phyloP scores from a whole-genome alignment of 2,329 filamentous ascomycete species.

The Neonectria coccinea region DNA sequence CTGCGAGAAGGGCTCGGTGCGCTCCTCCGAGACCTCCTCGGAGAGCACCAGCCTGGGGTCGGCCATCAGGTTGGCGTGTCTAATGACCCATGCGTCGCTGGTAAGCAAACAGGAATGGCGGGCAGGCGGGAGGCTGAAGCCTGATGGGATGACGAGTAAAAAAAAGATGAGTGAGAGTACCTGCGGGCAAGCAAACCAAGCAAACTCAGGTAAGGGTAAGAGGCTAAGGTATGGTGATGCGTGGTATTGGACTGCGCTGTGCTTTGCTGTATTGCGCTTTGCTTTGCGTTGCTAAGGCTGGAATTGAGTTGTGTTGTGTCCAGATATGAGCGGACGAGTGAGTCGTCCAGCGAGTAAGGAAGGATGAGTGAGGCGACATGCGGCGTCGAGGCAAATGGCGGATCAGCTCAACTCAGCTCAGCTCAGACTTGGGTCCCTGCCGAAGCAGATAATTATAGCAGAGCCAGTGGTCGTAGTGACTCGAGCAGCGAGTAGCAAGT shows the following conservation, averaged over 20 bases:
- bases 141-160: constrained; percentile 28
- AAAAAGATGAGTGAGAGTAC: constrained; percentile 41
- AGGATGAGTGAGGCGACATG: constrained; percentile 41
- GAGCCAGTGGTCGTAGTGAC: background rate
- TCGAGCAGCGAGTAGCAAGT: background rate
- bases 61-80: constrained; percentile 55
- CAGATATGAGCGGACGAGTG: constrained; percentile 12
- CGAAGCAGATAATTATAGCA: constrained; percentile 15
- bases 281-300: constrained; percentile 37
- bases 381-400: constrained; percentile 28
- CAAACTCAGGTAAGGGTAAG: constrained; percentile 30
- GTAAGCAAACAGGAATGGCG: constrained; percentile 43
- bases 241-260: constrained; percentile 32
- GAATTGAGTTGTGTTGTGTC: constrained; percentile 32
- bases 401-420: constrained; percentile 28
- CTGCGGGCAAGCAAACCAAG: constrained; percentile 41
- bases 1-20: constrained; percentile 69
- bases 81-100: constrained; percentile 46
- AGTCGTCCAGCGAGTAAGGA: constrained; percentile 33
- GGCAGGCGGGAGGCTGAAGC: constrained; percentile 28
- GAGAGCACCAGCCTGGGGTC: constrained; percentile 56
- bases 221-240: constrained; percentile 7
- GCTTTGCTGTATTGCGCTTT: constrained; percentile 6
- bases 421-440: constrained; percentile 10
- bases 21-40: constrained; percentile 60